Evolutionary conservation across 345 rosid genomes (phyloP).

Genomic region (Pugionium dolabratum): DNA sequence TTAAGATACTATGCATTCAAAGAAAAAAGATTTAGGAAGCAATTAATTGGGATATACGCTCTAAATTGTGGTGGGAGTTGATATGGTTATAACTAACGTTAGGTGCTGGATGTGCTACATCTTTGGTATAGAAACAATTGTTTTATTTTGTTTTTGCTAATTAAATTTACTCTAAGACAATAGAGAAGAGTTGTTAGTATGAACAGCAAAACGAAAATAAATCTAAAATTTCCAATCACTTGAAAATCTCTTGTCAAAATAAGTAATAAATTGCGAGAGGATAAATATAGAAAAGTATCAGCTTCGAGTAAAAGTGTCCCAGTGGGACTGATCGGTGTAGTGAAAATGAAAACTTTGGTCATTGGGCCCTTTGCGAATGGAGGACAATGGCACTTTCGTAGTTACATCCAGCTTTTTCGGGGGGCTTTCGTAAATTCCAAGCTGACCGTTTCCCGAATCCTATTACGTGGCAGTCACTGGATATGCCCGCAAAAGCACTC

Average conservation of each 20-base stretch:
- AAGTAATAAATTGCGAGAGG: not conserved
- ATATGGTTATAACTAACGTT: not conserved
- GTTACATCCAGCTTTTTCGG: not conserved
- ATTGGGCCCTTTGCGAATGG: not conserved
- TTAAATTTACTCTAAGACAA: no score
- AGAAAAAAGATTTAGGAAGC: conserved; percentile 13
- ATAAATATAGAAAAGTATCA: conserved; percentile 11
- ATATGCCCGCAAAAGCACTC: conserved; percentile 35
- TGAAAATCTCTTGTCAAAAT: not conserved
- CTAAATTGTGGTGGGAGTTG: conserved; percentile 4
- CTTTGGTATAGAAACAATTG: no score
- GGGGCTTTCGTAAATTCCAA: not conserved
- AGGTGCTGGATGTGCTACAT: not conserved
- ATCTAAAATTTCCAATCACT: no score
- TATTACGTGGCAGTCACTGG: conserved; percentile 46
- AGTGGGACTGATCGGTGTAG: conserved; percentile 11
- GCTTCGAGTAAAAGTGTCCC: conserved; percentile 8
- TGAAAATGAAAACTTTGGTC: conserved; percentile 1
- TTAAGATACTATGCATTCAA: no score
- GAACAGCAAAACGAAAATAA: no score
- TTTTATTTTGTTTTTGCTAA: no score
- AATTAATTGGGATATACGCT: not conserved
- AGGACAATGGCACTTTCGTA: conserved; percentile 11
- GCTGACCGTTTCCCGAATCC: conserved; percentile 40
- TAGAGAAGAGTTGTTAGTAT: no score